phyloP scores from a whole-genome alignment of 441 rosid species.

The Lepidium campestre region DNA sequence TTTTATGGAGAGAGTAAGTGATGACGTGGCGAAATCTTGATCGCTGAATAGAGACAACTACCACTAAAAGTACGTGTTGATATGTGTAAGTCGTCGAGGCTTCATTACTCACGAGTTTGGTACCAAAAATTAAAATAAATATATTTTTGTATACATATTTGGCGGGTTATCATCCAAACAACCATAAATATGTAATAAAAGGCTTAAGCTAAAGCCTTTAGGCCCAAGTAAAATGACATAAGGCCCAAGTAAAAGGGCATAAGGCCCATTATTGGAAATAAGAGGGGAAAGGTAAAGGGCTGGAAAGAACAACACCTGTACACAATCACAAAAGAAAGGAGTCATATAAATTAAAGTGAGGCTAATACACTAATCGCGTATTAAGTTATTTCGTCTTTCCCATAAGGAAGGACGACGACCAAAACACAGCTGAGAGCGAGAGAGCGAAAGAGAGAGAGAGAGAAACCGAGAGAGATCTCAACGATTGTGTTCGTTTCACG shows the following conservation, averaged over 20 bases:
- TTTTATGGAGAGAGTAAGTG: constrained; percentile 12
- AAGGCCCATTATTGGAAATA: not conserved
- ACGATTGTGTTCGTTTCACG: constrained; percentile 3
- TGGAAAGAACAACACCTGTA: not conserved
- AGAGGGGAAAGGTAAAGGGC: not conserved
- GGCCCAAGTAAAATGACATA: too few relatives aligned
- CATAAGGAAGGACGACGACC: constrained; percentile 35
- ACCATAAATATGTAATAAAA: too few relatives aligned
- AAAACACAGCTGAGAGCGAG: constrained; percentile 24
- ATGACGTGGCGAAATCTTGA: constrained; percentile 16
- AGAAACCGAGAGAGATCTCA: constrained; percentile 24
- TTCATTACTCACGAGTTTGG: constrained; percentile 10
- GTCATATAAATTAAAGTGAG: not conserved
- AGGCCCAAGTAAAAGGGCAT: too few relatives aligned
- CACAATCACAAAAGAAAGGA: not conserved
- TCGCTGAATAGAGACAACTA: constrained; percentile 26
- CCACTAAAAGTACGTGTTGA: constrained; percentile 24
- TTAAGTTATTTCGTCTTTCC: constrained; percentile 18
- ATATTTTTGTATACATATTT: too few relatives aligned
- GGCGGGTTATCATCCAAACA: too few relatives aligned
- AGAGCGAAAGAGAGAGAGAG: constrained; percentile 11
- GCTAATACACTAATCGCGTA: constrained; percentile 10
- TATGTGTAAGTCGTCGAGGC: not conserved
- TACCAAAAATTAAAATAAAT: not conserved
- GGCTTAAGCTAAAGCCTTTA: too few relatives aligned